These are phyloP conservation scores for Syzygium jambos DNA, from an alignment of 345 rosid genomes.

Conservation along the genomic window DNA sequence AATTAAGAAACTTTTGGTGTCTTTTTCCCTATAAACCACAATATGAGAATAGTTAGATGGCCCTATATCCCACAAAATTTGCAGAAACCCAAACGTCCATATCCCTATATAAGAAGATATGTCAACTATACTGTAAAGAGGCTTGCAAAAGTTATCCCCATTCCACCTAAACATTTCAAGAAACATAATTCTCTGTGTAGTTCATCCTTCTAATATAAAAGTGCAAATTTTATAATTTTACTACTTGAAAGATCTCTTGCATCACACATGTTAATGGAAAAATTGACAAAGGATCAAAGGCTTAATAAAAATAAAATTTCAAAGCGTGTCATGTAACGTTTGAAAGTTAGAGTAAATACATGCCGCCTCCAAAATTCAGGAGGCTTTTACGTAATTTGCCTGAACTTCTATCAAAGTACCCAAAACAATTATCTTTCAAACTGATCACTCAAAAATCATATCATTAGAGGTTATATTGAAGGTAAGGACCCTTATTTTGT, in stretches of 20 bases:
- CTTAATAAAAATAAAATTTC: not conserved
- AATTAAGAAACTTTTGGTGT: not conserved
- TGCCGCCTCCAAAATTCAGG: not conserved
- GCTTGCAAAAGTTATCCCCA: not conserved
- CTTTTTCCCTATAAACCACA: not conserved
- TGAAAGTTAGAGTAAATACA: not conserved
- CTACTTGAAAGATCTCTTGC: not conserved
- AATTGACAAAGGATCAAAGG: not conserved
- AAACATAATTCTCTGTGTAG: not conserved
- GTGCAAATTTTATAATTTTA: not conserved
- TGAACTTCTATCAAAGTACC: not conserved
- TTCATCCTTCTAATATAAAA: not conserved
- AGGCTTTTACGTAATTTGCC: not conserved
- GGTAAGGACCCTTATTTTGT: not conserved
- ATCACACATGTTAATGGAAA: not conserved
- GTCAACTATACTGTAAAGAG: not conserved
- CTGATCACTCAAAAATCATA: not conserved
- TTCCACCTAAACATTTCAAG: not conserved
- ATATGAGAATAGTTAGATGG: not conserved
- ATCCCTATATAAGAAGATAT: not conserved
- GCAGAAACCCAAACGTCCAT: not conserved
- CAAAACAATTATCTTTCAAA: not conserved
- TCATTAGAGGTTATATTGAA: not conserved
- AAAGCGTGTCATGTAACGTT: not conserved
- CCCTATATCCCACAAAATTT: not conserved